A percentile compares a stretch with the other conserved stretches of the same genome.
Evolutionary conservation across 2,329 filamentous ascomycete genomes (phyloP).

Genomic region (Westerdykella sp.): DNA sequence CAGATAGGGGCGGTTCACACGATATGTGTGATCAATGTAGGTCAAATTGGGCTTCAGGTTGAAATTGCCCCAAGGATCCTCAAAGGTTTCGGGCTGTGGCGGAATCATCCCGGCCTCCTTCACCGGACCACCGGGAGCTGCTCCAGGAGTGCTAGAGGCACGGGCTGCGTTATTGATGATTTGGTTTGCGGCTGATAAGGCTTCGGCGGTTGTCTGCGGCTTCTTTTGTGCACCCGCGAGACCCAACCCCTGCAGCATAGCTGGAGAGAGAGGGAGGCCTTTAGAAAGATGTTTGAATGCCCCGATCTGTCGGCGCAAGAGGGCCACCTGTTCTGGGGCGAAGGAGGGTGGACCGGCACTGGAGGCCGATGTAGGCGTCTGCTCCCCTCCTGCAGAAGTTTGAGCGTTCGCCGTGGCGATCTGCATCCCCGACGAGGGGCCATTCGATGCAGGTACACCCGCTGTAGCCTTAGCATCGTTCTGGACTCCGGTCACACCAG

Average conservation of each 20-base stretch:
- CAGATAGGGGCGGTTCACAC: constrained; percentile 71
- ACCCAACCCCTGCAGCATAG: constrained; percentile 72
- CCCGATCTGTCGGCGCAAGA: constrained; percentile 77
- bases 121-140: constrained; percentile 37
- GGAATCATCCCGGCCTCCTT: constrained; percentile 19
- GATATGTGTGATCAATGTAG: constrained; percentile 71
- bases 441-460: constrained; percentile 15
- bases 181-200: constrained; percentile 42
- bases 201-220: constrained; percentile 34
- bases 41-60: constrained; percentile 56
- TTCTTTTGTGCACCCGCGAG: constrained; percentile 66
- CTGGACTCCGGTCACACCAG: constrained; percentile 2
- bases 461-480: constrained; percentile 19
- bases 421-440: constrained; percentile 19
- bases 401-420: constrained; percentile 20
- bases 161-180: constrained; percentile 48
- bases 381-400: constrained; percentile 22
- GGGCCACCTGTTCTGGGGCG: constrained; percentile 64
- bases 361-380: constrained; percentile 29
- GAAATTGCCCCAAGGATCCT: constrained; percentile 31
- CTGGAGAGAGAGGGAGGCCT: constrained; percentile 68
- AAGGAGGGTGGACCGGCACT: constrained; percentile 17
- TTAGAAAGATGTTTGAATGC: constrained; percentile 88
- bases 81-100: constrained; percentile 52
- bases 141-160: constrained; percentile 34